Base-by-base conservation (phyloP, 768 basidiomycete species). In the Boletus tomentosulus region DNA sequence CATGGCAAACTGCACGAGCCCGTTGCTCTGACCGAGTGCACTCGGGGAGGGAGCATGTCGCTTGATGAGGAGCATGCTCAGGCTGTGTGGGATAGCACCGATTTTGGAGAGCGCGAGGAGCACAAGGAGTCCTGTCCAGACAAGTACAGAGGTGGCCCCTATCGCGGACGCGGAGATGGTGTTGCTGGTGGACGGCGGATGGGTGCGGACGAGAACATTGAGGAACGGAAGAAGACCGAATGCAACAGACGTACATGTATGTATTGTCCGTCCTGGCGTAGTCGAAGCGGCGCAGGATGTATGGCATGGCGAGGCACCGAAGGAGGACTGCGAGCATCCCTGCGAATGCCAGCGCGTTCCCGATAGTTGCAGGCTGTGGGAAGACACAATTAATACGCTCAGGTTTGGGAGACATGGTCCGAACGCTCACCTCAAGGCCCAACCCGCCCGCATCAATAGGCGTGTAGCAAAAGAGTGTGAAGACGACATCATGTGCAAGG, bases 381-480 rank as follows among this genome's bases (percentile, higher is more conserved):
- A 10, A 4, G 27, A 22, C 13, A 8, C n/a, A n/a, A 12, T 8
- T n/a, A 13, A 31, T 5, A 38, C 3, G 33, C n/a, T 38, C 16
- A n/a, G 4, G 39, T 22, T 4, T 13, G 10, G 19, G 11, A n/a
- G 6, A 13, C 9, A 2, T 33, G 31, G 46, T 45, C 59, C 76
- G 58, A 58, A 49, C 5, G 22, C 60, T 53, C 22, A 84, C 85
- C 28, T 78, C 72, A 53, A 85, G 80, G 4, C 73, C 73, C 7
- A 87, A 70, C 5, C 85, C 85, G 6, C 85, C 85, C 0, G 73
- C 60, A 34, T 71, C 54, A 15, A 86, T 64, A 15, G 81, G 73
- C 3, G 85, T 80, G 61, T 84, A 87, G 55, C 81, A 84, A 60
- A 82, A 83, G n/a, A 87, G 74, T 6, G 82, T 78, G 58, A 86